phyloP scores from a whole-genome alignment of 257 asterid species.

The Marsdenia floribunda region DNA sequence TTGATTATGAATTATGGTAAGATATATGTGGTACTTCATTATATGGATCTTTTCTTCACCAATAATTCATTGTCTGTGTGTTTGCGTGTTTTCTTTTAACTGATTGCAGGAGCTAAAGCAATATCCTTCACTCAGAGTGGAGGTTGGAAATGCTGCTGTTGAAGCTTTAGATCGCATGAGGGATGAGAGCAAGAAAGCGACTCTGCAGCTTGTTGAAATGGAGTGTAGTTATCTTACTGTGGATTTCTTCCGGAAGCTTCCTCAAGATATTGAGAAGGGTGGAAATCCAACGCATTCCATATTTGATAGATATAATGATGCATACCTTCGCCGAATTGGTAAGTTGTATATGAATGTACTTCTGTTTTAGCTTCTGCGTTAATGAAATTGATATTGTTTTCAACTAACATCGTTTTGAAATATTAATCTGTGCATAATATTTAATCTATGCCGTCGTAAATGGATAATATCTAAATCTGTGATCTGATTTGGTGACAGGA shows the following conservation, averaged over 20 bases:
- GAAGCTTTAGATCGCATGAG: slow-evolving; percentile 92
- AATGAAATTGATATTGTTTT: background rate
- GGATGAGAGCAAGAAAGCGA: slow-evolving; percentile 93
- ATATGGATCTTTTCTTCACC: background rate
- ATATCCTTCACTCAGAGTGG: slow-evolving; percentile 91
- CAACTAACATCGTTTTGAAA: background rate
- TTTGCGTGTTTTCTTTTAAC: background rate
- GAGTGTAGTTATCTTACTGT: slow-evolving; percentile 87
- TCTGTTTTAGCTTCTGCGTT: background rate
- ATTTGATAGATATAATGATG: slow-evolving; percentile 90
- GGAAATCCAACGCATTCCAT: slow-evolving; percentile 98
- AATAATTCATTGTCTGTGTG: background rate
- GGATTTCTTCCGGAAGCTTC: slow-evolving; percentile 96
- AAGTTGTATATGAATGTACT: slow-evolving; percentile 19
- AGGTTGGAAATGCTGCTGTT: slow-evolving; percentile 75
- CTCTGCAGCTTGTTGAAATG: slow-evolving; percentile 95
- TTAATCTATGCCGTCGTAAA: too few relatives aligned
- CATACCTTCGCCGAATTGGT: slow-evolving; percentile 91
- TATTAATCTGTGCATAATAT: too few relatives aligned
- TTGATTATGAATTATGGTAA: background rate
- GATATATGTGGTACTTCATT: background rate
- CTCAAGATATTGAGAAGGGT: slow-evolving; percentile 98
- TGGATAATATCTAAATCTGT: background rate
- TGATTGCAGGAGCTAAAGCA: slow-evolving; percentile 82
- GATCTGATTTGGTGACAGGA: slow-evolving; percentile 39